Conservation (phyloP, 2,329 filamentous ascomycete species). For the Kalaharituber pfeilii region DNA sequence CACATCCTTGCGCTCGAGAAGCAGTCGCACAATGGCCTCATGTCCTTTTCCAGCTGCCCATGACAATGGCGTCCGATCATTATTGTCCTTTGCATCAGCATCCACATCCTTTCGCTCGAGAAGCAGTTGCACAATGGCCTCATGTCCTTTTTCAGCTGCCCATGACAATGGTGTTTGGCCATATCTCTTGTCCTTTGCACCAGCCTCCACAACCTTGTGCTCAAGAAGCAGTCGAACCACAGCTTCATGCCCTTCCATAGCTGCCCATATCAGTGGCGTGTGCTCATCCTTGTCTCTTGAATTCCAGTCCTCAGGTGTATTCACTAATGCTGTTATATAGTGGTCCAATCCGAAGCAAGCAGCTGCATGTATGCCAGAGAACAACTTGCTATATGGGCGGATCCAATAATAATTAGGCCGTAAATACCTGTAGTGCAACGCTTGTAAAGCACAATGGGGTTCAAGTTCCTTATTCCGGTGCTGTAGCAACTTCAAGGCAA, state of each 20-base stretch:
- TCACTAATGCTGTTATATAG: no score
- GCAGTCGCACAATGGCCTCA: no score
- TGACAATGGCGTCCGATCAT: no score
- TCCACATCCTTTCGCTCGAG: neutral
- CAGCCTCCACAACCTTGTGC: conserved; percentile 1
- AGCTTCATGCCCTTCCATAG: neutral
- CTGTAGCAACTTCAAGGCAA: neutral
- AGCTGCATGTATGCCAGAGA: neutral
- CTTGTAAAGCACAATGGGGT: no score
- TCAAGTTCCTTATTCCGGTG: no score
- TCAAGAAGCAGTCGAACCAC: conserved; percentile 9
- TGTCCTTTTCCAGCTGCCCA: no score
- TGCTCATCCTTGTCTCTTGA: no score
- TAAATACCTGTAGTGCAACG: no score
- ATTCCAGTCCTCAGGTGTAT: no score
- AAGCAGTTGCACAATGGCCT: conserved; percentile 1
- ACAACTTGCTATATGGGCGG: neutral
- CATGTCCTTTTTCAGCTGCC: neutral
- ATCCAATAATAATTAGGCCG: neutral
- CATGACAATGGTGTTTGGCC: conserved; percentile 7
- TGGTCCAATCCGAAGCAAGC: no score
- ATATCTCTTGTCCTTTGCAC: conserved; percentile 2
- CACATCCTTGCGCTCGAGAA: no score
- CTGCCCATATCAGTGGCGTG: conserved; percentile 12
- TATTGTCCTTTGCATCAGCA: conserved; percentile 5